Conservation (phyloP, 805 yeast genomes). For the Ogataea nitratoaversa region DNA sequence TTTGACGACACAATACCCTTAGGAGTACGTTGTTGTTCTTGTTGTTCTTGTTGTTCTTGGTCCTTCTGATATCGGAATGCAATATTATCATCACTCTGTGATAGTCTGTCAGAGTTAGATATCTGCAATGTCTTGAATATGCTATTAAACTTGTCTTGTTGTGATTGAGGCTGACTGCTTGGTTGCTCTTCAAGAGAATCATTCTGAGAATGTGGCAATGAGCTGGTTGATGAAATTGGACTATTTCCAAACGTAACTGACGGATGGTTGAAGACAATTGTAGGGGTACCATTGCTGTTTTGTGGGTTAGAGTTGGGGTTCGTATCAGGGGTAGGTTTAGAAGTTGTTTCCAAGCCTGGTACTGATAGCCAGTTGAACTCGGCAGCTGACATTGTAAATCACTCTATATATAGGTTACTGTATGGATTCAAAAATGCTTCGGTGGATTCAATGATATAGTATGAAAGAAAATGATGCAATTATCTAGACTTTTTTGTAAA, state of each 20-base stretch:
- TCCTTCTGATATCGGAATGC: conserved; percentile 2
- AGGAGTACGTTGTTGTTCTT: too few relatives aligned
- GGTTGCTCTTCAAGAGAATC: not conserved
- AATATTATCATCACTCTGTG: conserved; percentile 20
- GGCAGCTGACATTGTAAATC: conserved; percentile 15
- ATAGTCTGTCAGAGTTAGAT: conserved; percentile 13
- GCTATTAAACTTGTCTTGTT: conserved; percentile 18
- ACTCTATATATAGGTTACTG: too few relatives aligned
- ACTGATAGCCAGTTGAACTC: conserved; percentile 23
- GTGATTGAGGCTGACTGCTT: conserved; percentile 2
- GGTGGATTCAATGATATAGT: too few relatives aligned
- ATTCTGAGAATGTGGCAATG: not conserved
- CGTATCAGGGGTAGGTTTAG: conserved; percentile 1
- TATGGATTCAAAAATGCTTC: too few relatives aligned
- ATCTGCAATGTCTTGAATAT: conserved; percentile 20
- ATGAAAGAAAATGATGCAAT: too few relatives aligned
- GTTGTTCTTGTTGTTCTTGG: too few relatives aligned
- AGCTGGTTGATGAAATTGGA: conserved; percentile 13
- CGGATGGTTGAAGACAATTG: conserved; percentile 35
- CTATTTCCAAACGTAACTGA: conserved; percentile 45
- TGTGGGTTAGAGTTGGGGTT: conserved; percentile 13
- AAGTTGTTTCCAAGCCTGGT: conserved; percentile 11
- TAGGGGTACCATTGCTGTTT: not conserved
- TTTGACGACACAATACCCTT: not conserved
- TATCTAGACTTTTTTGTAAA: too few relatives aligned